Conservation (phyloP, 495 filamentous ascomycete genomes). For the Diplogelasinospora grovesii region DNA sequence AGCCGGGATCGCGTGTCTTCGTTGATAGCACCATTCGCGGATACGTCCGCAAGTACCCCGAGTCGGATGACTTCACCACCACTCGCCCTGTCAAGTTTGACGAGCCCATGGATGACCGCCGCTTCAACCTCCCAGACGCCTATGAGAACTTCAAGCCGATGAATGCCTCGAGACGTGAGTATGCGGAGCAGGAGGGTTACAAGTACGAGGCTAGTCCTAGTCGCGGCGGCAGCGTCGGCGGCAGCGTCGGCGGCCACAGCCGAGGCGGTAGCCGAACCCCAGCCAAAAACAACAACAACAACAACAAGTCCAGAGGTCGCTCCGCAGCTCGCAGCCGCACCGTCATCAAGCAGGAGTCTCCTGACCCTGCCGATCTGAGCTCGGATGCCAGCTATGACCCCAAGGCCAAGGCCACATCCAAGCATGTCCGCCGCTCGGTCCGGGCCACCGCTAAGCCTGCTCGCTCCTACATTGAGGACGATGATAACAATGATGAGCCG, state of each 20-base stretch:
- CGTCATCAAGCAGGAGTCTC: conserved; percentile 2
- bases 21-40: conserved; percentile 22
- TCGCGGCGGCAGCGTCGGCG: too few relatives aligned
- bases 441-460: conserved; percentile 1
- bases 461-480: background rate
- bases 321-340: too few relatives aligned
- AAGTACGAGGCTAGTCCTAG: too few relatives aligned
- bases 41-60: conserved; percentile 18
- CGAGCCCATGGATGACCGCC: conserved; percentile 22
- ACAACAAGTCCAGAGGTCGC: too few relatives aligned
- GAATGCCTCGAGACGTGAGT: too few relatives aligned
- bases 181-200: too few relatives aligned
- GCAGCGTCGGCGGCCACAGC: too few relatives aligned
- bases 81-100: conserved; percentile 18
- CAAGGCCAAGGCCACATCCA: background rate
- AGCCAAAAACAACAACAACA: too few relatives aligned
- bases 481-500: conserved; percentile 2
- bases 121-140: conserved; percentile 19
- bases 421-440: background rate
- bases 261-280: too few relatives aligned
- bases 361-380: conserved; percentile 5
- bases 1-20: conserved; percentile 2
- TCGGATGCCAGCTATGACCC: conserved; percentile 8
- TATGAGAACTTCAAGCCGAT: conserved; percentile 7
- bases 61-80: conserved; percentile 3